Conservation (phyloP, 106 monocot species). For the Dactylorhiza incarnata region DNA sequence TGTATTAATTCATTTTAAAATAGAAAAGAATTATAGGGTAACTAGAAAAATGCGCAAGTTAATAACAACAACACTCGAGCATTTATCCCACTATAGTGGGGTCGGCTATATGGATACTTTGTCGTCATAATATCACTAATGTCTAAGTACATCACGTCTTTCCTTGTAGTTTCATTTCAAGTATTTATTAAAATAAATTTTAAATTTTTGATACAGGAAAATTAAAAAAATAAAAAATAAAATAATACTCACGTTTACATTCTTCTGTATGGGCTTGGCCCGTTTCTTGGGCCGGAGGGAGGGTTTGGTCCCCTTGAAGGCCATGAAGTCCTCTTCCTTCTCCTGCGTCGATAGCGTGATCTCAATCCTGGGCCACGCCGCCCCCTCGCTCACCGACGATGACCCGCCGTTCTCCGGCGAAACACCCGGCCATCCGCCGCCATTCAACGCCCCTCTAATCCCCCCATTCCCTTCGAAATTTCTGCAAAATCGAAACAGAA, state of each 20-base stretch:
- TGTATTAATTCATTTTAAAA: neutral
- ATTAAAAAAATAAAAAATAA: neutral
- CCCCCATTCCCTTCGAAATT: conserved; percentile 5
- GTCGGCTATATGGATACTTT: no score
- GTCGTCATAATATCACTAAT: no score
- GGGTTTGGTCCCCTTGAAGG: conserved; percentile 68
- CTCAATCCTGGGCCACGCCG: conserved; percentile 54
- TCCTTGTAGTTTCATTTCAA: no score
- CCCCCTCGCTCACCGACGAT: conserved; percentile 37
- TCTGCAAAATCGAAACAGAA: conserved; percentile 2
- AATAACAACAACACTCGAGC: no score
- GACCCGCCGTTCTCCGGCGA: conserved; percentile 18
- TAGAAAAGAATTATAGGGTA: neutral
- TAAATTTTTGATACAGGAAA: neutral
- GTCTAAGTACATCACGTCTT: no score
- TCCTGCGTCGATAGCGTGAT: conserved; percentile 59
- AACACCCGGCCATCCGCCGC: neutral
- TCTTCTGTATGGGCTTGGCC: conserved; percentile 58
- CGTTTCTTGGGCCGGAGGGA: conserved; percentile 82
- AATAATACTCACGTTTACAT: conserved; percentile 45
- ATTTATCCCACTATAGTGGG: no score
- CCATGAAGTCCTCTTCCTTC: conserved; percentile 82
- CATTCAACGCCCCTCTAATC: conserved; percentile 4
- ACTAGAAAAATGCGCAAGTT: neutral
- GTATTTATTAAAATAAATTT: neutral